Evolutionary conservation across 2,329 filamentous ascomycete genomes (phyloP), one percentile per base, ranked within the genome.

Genomic region (Trichothecium sympodiale): DNA sequence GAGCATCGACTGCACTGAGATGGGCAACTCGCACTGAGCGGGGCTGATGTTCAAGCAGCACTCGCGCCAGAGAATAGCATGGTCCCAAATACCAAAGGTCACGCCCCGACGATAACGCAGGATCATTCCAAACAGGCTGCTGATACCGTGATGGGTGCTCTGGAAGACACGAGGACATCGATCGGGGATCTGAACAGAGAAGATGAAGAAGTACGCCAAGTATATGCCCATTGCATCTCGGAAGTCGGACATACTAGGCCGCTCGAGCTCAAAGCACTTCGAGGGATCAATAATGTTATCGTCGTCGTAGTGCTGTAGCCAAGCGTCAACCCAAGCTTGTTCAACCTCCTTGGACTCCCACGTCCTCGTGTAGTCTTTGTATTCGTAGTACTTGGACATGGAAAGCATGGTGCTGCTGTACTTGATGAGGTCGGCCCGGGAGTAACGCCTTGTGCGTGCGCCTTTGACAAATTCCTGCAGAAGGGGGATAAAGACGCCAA

Each of bases 31-130:
- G 47, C 61, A 68, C 35, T 69, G 56, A 1, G 65, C 64, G 3
- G 65, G 65, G 6, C 62, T 67, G 26, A 68, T 57, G 43, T 62
- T 65, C 26, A 67, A 57, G 34, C 64, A 67, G 33, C 59, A 71
- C 48, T 77, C 72, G 41, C 73, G 60, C 72, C 72, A 77, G 31
- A 66, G 69, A 42, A 78, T 77, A 14, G 69, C 70, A 48, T 78
- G 74, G 43, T 78, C 74, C 74, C 74, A 78, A 38, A 78, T 74
- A 42, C 75, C 71, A 23, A 77, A 61, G 0, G 69, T 75, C 38
- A 70, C 73, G 38, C 68, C 66, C 17, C 70, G 63, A 52, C 74
- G 74, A 43, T 77, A 59, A 53, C 77, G 77, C 52, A 73, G 74
- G 8, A 77, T 65, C 39, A 77, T 69, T 25, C 74, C 74, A 39